Conservation (phyloP, 2,329 filamentous ascomycete species). For the Aspergillus fischeri region DNA sequence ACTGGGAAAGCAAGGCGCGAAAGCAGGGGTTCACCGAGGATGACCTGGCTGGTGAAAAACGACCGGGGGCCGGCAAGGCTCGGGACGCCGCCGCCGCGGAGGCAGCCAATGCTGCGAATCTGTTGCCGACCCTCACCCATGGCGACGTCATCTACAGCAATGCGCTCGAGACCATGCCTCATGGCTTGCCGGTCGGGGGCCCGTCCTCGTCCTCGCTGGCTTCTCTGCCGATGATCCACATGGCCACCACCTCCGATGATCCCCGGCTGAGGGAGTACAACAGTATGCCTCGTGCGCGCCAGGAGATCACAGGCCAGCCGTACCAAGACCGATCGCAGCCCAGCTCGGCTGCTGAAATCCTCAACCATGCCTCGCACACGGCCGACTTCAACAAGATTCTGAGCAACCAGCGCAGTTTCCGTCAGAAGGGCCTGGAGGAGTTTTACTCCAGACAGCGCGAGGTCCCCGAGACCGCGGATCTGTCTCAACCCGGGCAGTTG, state of each 20-base stretch:
- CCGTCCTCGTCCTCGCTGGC: slow-evolving; percentile 60
- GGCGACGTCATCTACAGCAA: slow-evolving; percentile 87
- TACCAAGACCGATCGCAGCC: slow-evolving; percentile 85
- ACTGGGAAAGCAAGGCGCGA: slow-evolving; percentile 95
- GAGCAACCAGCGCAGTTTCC: slow-evolving; percentile 72
- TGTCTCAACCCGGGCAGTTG: slow-evolving; percentile 25
- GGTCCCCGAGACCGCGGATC: slow-evolving; percentile 53
- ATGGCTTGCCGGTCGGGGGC: slow-evolving; percentile 67
- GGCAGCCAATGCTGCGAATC: slow-evolving; percentile 55
- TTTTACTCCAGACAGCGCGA: slow-evolving; percentile 83
- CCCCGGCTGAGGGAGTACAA: slow-evolving; percentile 76
- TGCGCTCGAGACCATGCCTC: slow-evolving; percentile 63
- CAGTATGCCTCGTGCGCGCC: slow-evolving; percentile 76
- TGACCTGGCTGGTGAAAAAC: slow-evolving; percentile 91
- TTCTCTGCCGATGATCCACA: slow-evolving; percentile 79
- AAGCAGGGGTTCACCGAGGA: slow-evolving; percentile 99
- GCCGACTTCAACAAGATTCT: slow-evolving; percentile 87
- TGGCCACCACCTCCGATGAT: slow-evolving; percentile 72
- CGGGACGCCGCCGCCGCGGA: slow-evolving; percentile 75
- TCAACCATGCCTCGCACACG: slow-evolving; percentile 81
- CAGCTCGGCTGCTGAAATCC: slow-evolving; percentile 70
- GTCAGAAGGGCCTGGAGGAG: slow-evolving; percentile 73
- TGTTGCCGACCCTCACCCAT: slow-evolving; percentile 62
- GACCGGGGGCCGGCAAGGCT: slow-evolving; percentile 84
- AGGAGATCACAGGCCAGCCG: slow-evolving; percentile 80